Percentiles rank a stretch among this genome's conserved stretches.
phyloP scores from a whole-genome alignment of 2,329 filamentous ascomycete genomes.

The Sarocladium oryzae region DNA sequence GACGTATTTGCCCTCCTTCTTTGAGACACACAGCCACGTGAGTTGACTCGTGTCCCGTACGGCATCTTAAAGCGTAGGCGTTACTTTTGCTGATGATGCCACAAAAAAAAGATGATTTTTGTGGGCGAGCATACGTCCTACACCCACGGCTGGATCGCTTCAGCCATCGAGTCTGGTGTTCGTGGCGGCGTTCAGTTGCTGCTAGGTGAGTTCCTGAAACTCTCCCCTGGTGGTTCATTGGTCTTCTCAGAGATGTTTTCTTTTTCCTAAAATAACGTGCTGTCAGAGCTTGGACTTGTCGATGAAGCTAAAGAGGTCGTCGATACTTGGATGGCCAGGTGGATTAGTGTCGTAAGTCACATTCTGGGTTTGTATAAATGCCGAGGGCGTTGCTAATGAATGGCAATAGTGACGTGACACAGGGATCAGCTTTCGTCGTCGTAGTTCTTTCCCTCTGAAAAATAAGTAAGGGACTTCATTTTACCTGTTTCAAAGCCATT shows the following conservation, averaged over 20 bases:
- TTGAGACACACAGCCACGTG: constrained; percentile 51
- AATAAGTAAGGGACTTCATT: no score
- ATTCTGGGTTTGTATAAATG: no score
- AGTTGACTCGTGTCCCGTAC: neutral
- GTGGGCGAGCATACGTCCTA: constrained; percentile 64
- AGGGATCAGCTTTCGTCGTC: no score
- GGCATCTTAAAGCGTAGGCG: no score
- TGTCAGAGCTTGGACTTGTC: constrained; percentile 16
- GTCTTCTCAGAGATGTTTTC: no score
- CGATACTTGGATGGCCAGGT: constrained; percentile 12
- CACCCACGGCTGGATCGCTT: constrained; percentile 66
- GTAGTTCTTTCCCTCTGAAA: no score
- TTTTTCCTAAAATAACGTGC: no score
- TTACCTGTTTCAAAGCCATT: no score
- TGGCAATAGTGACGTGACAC: no score
- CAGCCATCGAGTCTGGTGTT: constrained; percentile 61
- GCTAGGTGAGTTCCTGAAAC: constrained; percentile 29
- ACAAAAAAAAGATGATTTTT: constrained; percentile 48
- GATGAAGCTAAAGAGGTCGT: constrained; percentile 15
- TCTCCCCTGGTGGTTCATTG: no score
- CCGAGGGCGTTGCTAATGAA: no score
- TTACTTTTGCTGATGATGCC: no score
- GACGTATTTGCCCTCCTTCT: constrained; percentile 64
- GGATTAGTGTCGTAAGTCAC: constrained; percentile 6
- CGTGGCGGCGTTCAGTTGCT: constrained; percentile 58